A percentile compares a stretch with the other conserved stretches of the same genome.
Evolutionary conservation across 2,329 filamentous ascomycete species (phyloP).

Genomic region (Trichophyton verrucosum): DNA sequence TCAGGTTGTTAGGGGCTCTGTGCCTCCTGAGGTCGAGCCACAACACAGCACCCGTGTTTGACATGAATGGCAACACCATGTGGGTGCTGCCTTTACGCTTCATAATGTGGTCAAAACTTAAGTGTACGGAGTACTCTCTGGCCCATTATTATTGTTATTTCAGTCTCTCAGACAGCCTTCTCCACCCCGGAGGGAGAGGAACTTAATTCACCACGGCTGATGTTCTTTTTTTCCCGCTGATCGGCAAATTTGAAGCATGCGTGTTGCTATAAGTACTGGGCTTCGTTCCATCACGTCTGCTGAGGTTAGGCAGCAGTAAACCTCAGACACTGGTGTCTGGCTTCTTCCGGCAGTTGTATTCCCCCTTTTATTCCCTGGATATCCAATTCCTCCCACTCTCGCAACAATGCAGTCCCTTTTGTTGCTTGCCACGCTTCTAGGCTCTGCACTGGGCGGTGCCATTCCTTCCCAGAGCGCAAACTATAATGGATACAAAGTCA

Average conservation of each 20-base stretch:
- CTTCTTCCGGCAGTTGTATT: background rate
- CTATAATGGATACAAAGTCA: constrained; percentile 17
- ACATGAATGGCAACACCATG: background rate
- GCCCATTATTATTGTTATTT: background rate
- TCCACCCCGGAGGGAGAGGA: background rate
- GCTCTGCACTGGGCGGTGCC: constrained; percentile 8
- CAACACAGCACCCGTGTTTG: background rate
- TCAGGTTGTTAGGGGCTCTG: background rate
- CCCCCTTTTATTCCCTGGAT: background rate
- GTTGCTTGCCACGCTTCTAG: constrained; percentile 9
- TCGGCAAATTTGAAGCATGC: background rate
- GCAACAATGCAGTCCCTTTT: constrained; percentile 10
- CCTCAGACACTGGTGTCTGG: background rate
- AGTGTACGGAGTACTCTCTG: background rate
- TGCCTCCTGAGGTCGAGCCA: background rate
- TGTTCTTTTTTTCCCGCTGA: constrained; percentile 1
- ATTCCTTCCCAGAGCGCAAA: constrained; percentile 4
- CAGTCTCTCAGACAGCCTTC: background rate
- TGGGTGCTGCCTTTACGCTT: background rate
- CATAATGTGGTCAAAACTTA: background rate
- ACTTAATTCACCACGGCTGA: background rate
- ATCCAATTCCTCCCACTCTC: background rate
- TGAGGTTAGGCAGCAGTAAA: background rate
- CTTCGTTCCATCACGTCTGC: background rate
- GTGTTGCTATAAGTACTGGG: background rate